Base-by-base conservation (phyloP, 208 protist species). In the Crithidia bombi region DNA sequence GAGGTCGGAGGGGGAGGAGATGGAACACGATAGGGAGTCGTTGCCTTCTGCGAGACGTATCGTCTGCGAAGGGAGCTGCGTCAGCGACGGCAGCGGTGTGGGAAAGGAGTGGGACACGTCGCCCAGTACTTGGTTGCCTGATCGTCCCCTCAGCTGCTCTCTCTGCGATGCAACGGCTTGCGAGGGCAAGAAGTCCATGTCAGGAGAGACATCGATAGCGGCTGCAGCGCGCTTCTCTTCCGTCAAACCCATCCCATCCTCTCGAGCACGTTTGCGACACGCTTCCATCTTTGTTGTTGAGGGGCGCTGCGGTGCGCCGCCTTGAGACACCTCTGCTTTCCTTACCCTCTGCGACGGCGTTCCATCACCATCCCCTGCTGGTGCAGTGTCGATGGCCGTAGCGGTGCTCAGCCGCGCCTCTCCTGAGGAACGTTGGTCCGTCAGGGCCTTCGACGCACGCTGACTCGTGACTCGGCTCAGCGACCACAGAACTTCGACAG, bases 401-500 rank as follows among this genome's bases (percentile, higher is more conserved):
- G 5, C 25, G 5, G 5, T 30, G 3, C 3, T 15, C 23, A 2
- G 47, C 21, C 30, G 47, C 47, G 12, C 21, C 15, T n/a, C 35
- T 5, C 44, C 7, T 44, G 19, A 35, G n/a, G 3, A 7, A 14
- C 46, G 61, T 21, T 5, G 28, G 6, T 26, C 21, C 6, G 21
- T 15, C 30, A 57, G 41, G 51, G 28, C 7, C 41, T 26, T 49
- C 47, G 28, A 54, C 32, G 19, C 32, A 1, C 19, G 49, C 28
- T 67, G 17, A 35, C 23, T 50, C 7, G 25, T 33, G 25, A 35
- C 65, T 6, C 50, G 56, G 33, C 65, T 64, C 19, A 94, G 44
- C 19, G 66, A 46, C 7, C 73, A 52, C 23, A 91, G 46, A 0
- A 91, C 63, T 43, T 91, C 85, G 6, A 88, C 35, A 14, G 88